A percentile compares a stretch with the other conserved stretches of the same genome.
phyloP scores from a whole-genome alignment of 225 moss, liverwort and hornwort species.

The Pseudoscleropodium purum region DNA sequence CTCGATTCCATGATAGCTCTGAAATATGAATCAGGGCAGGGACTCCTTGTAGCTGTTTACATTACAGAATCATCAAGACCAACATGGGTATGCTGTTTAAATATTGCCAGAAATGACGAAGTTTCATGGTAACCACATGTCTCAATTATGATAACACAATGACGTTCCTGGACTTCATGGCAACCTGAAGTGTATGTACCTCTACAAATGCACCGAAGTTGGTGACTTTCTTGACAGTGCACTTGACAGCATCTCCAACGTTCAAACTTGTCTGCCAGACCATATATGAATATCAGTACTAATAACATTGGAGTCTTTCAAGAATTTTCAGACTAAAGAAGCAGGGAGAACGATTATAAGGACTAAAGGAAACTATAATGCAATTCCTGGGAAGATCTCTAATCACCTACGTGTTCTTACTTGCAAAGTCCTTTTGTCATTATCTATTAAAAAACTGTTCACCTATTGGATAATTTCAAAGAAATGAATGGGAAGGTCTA shows the following conservation, averaged over 20 bases:
- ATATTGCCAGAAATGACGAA: neutral
- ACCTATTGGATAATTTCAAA: neutral
- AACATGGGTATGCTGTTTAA: neutral
- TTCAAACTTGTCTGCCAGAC: conserved; percentile 49
- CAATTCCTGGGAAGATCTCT: neutral
- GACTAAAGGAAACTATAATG: neutral
- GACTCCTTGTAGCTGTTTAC: conserved; percentile 53
- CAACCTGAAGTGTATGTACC: conserved; percentile 1
- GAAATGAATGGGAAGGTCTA: neutral
- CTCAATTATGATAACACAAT: neutral
- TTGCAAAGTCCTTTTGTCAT: too few species aligned
- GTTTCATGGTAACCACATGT: neutral
- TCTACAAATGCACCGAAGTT: conserved; percentile 76
- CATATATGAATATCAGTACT: neutral
- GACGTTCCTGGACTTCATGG: neutral
- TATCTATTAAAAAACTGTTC: neutral
- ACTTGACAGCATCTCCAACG: conserved; percentile 62
- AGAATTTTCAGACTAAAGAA: neutral
- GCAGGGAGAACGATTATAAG: neutral
- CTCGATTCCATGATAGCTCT: conserved; percentile 82
- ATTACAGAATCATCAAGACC: neutral
- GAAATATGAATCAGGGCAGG: conserved; percentile 76
- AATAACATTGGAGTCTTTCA: neutral
- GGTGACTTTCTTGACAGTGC: conserved; percentile 63
- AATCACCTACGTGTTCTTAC: neutral